phyloP scores from a whole-genome alignment of 495 filamentous ascomycete genomes.

The Trypethelium eluteriae region DNA sequence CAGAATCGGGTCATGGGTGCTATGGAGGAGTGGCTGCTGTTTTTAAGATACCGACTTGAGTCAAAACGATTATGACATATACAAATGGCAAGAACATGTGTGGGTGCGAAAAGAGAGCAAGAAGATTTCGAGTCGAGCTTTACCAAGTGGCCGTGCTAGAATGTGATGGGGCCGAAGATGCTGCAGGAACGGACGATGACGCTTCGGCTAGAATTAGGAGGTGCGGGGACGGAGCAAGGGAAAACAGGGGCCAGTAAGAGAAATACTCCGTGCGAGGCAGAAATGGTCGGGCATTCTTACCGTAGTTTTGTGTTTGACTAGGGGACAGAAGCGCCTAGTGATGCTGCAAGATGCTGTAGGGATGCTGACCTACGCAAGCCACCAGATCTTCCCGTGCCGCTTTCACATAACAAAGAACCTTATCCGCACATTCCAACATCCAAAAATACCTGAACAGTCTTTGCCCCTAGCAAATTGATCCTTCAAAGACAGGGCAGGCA shows the following conservation, averaged over 20 bases:
- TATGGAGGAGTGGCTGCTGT: neutral
- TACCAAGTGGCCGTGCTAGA: neutral
- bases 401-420: neutral
- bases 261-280: too few relatives aligned
- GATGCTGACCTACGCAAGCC: neutral
- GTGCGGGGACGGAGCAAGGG: neutral
- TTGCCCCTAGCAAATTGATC: neutral
- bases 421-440: neutral
- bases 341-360: too few relatives aligned
- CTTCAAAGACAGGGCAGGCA: neutral
- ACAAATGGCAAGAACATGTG: conserved; percentile 6
- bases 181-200: conserved; percentile 5
- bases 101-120: neutral
- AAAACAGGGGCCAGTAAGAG: too few relatives aligned
- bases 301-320: too few relatives aligned
- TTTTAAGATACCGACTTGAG: neutral
- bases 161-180: neutral
- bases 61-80: neutral
- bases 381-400: conserved; percentile 8
- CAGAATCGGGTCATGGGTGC: neutral
- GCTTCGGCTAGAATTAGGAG: neutral
- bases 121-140: neutral
- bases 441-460: neutral
- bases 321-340: neutral
- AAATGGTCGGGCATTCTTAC: too few relatives aligned